A percentile compares a stretch with the other conserved stretches of the same genome.
phyloP scores from a whole-genome alignment of 305 asterid species.

The Solanum chacoense region DNA sequence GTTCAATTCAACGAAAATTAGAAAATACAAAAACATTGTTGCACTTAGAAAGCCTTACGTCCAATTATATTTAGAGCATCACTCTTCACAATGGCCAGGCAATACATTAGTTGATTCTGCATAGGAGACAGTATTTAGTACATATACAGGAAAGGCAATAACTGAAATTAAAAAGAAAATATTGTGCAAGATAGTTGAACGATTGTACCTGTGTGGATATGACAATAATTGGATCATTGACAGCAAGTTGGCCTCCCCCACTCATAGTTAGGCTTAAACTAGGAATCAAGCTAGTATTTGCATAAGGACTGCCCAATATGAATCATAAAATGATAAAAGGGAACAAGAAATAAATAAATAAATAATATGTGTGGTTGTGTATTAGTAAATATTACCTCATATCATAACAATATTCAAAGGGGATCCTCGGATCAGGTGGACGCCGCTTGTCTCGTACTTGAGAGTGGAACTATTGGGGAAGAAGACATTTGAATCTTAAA shows the following conservation, averaged over 20 bases:
- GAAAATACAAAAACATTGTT: neutral
- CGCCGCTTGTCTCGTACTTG: constrained; percentile 40
- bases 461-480: constrained; percentile 42
- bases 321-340: constrained; percentile 7
- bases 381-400: constrained; percentile 42
- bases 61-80: constrained; percentile 66
- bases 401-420: constrained; percentile 63
- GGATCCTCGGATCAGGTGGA: constrained; percentile 49
- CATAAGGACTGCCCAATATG: constrained; percentile 37
- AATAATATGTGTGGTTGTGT: neutral
- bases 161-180: neutral
- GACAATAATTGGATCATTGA: constrained; percentile 60
- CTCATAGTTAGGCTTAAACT: constrained; percentile 54
- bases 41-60: constrained; percentile 35
- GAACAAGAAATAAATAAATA: neutral
- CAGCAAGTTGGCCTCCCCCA: constrained; percentile 57
- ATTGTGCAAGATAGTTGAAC: neutral
- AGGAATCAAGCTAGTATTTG: constrained; percentile 62
- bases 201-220: constrained; percentile 45
- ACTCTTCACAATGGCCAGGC: constrained; percentile 77
- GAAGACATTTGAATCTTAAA: neutral
- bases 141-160: neutral
- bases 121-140: constrained; percentile 5
- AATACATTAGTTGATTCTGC: constrained; percentile 60
- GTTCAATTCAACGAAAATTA: neutral